Evolutionary conservation across 768 basidiomycete species (phyloP).

Genomic region (Suillus occidentalis): DNA sequence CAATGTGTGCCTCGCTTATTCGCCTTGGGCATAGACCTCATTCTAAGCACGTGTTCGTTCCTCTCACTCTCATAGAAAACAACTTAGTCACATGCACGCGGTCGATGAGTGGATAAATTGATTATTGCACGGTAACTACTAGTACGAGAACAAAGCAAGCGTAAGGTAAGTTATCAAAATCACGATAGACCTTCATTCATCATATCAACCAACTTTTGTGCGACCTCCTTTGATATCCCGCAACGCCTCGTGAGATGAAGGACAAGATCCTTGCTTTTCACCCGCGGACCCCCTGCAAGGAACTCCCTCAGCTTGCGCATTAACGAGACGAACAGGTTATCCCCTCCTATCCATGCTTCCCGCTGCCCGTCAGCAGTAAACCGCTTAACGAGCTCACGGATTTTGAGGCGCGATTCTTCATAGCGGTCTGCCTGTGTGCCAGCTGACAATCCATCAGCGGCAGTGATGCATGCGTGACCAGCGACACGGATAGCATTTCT

Average conservation of each 20-base stretch:
- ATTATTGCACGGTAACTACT: no score
- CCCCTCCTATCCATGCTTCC: neutral
- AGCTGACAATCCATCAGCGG: constrained; percentile 3
- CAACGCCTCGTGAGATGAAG: neutral
- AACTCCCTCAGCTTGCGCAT: neutral
- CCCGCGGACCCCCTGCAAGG: accelerated
- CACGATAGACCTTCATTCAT: neutral
- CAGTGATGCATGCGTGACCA: constrained; percentile 35
- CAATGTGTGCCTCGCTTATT: no score
- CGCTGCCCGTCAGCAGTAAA: constrained; percentile 25
- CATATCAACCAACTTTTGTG: neutral
- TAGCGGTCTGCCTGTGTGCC: constrained; percentile 19
- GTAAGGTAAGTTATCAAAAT: neutral
- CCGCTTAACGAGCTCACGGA: neutral
- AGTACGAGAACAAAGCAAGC: no score
- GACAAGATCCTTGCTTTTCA: neutral
- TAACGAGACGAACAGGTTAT: neutral
- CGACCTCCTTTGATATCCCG: neutral
- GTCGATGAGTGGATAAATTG: no score
- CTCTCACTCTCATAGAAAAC: no score
- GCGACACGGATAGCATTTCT: constrained; percentile 29
- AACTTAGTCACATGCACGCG: no score
- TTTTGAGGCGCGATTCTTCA: neutral
- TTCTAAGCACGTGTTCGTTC: no score
- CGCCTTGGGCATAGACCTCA: no score